Base-by-base conservation (phyloP, 2,329 filamentous ascomycete species). In the Passalora sequoiae region DNA sequence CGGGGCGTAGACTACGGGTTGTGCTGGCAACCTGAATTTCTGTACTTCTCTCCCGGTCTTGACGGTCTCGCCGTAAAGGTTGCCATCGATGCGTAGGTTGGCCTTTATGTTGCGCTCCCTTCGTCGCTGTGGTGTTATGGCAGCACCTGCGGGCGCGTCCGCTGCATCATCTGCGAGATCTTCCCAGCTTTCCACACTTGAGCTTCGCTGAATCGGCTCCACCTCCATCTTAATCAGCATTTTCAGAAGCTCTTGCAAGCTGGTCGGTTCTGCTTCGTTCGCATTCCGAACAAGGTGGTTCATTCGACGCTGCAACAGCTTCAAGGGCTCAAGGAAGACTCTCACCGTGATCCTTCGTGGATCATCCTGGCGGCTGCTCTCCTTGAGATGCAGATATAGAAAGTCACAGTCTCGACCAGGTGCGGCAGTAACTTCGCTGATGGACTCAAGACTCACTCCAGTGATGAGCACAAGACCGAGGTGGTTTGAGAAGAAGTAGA, bases 401-500 rank as follows among this genome's bases (percentile, higher is more conserved):
- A 89, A 94, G 66, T 98, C 92, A 60, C 88, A 95, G 57, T 96
- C 89, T 61, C 83, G 83, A 15, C 92, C 92, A 9, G 88, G 84
- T 2, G 88, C 88, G 27, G 86, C 86, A 17, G 88, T 96, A 30
- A 97, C 87, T 65, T 97, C 92, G 6, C 81, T 80, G 44, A 98
- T 87, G 15, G 77, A 81, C 42, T 82, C 77, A 44, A 98, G 73
- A 42, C 76, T 80, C 38, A 94, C 79, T 12, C 79, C 79, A 38
- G 89, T 91, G 1, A 91, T 86, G 25, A 95, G 75, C 1, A 97
- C 84, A 4, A 98, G 75, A 4, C 92, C 92, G 63, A 96, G 81
- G 60, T 96, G 86, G 60, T 97, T 86, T 57, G 89, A 94, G 67
- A 96, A 98, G 61, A 98, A 97, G 65, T 94, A 97, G 63, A 98